Conservation (phyloP, 148 eudicot species). For the Vaccinium vitisidaea region DNA sequence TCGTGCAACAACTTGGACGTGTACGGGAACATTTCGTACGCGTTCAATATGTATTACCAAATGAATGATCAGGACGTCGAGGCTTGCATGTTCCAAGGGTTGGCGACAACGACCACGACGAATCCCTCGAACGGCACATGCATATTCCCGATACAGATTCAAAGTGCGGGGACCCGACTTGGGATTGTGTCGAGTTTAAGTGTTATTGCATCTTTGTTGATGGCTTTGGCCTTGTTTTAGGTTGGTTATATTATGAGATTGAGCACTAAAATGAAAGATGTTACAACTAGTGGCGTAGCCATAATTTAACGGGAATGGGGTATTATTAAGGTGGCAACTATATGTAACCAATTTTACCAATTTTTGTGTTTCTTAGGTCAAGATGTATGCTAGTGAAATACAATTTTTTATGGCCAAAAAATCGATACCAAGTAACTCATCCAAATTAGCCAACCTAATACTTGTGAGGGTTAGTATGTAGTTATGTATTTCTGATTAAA, state of each 20-base stretch:
- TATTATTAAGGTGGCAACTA: too few species aligned
- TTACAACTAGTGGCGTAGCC: too few species aligned
- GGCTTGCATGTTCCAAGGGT: conserved; percentile 59
- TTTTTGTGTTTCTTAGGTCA: too few species aligned
- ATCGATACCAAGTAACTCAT: too few species aligned
- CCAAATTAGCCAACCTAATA: too few species aligned
- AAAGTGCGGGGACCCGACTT: conserved; percentile 32
- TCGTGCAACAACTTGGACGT: conserved; percentile 65
- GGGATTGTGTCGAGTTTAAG: not conserved
- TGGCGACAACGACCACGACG: conserved; percentile 33
- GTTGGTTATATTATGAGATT: not conserved
- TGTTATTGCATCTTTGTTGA: conserved; percentile 14
- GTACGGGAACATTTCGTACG: conserved; percentile 63
- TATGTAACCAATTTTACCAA: too few species aligned
- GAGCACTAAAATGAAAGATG: not conserved
- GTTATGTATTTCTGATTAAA: too few species aligned
- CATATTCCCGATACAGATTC: conserved; percentile 51
- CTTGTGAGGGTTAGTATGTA: too few species aligned
- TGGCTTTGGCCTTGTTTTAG: conserved; percentile 29
- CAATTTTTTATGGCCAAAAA: too few species aligned
- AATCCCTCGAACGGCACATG: conserved; percentile 40
- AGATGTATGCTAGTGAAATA: too few species aligned
- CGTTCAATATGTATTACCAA: conserved; percentile 83
- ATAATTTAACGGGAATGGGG: too few species aligned
- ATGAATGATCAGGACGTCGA: conserved; percentile 62